Evolutionary conservation across 768 basidiomycete species (phyloP), one percentile per base, ranked within the genome.

Genomic region (Auriculariales sp.): DNA sequence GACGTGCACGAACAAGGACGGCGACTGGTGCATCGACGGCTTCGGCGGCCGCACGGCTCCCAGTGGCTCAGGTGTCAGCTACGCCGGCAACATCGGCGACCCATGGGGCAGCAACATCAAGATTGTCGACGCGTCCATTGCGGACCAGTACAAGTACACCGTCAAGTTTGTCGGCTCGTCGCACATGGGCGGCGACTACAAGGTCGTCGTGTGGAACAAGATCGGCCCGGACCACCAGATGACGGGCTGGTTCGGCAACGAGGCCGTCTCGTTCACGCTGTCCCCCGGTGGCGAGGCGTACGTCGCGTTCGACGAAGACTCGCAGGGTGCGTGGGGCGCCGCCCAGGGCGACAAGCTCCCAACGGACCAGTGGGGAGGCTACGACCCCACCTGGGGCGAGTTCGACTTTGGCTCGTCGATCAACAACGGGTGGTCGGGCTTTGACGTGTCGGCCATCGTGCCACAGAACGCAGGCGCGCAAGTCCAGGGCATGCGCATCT

Each of bases 81-180:
- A 44, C 39, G 39, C 27, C 6, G 39, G 39, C 39, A 44, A 44
- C 39, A 25, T 44, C 22, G 39, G 39, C 39, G 39, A 44, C 39
- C 39, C 39, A 44, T 44, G 39, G 39, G 39, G 39, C 22, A 44
- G 39, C 39, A 44, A 44, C 39, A 44, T 44, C 39, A 44, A 24
- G 22, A 44, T 25, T 10, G 39, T 44, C 39, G 39, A 44, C 39
- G 5, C 39, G 4, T 19, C 39, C 22, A 19, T 44, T 25, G 39
- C 39, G 7, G 39, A 44, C 39, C 39, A 44, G 39, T 44, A 44
- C 39, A 44, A 44, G 39, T 44, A 44, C 39, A 44, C 39, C 14
- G 27, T 44, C 39, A 44, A 44, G 39, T 44, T 44, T 25, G 39
- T 44, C 39, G 39, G 39, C 39, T 44, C 39, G 39, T 22, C 15